These are phyloP conservation scores for Trametes hirsuta DNA, from an alignment of 1,284 basidiomycete species.

Conservation along the genomic window DNA sequence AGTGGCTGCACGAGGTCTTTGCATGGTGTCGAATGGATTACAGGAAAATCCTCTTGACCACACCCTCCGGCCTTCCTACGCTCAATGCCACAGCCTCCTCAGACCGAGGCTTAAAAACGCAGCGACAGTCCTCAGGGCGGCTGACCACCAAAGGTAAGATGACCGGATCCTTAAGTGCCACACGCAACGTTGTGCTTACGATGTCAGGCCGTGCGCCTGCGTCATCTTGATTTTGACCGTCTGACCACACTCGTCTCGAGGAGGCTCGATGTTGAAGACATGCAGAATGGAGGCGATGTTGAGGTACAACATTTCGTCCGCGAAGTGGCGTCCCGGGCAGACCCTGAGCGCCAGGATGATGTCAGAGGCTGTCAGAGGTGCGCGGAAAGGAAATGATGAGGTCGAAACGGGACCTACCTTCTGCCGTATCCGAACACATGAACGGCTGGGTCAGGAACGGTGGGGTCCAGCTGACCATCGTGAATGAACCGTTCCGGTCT, in stretches of 20 bases:
- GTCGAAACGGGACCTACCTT: slow-evolving; percentile 23
- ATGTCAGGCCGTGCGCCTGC: not conserved
- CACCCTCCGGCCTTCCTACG: not conserved
- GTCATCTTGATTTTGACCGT: not conserved
- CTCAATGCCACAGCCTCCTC: not conserved
- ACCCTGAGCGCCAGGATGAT: too few species aligned
- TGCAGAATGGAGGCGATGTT: slow-evolving; percentile 10
- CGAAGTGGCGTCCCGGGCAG: not conserved
- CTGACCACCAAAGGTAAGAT: not conserved
- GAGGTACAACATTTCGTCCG: slow-evolving; percentile 5
- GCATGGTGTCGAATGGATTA: not conserved
- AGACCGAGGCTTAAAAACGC: slow-evolving; percentile 21
- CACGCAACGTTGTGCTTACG: not conserved
- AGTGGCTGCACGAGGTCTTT: too few species aligned
- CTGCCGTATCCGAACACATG: slow-evolving; percentile 40
- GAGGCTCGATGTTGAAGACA: slow-evolving; percentile 7
- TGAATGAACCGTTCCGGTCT: slow-evolving; percentile 33
- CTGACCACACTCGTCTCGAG: slow-evolving; percentile 1
- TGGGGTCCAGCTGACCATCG: slow-evolving; percentile 33
- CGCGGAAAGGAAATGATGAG: too few species aligned
- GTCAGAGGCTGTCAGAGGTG: too few species aligned
- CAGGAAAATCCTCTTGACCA: not conserved
- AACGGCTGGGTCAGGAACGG: slow-evolving; percentile 30
- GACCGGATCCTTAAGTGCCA: not conserved
- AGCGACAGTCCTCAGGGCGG: slow-evolving; percentile 11